A percentile compares a stretch with the other conserved stretches of the same genome.
Conservation (phyloP, 305 asterid species). For the Fraxinus nigra region DNA sequence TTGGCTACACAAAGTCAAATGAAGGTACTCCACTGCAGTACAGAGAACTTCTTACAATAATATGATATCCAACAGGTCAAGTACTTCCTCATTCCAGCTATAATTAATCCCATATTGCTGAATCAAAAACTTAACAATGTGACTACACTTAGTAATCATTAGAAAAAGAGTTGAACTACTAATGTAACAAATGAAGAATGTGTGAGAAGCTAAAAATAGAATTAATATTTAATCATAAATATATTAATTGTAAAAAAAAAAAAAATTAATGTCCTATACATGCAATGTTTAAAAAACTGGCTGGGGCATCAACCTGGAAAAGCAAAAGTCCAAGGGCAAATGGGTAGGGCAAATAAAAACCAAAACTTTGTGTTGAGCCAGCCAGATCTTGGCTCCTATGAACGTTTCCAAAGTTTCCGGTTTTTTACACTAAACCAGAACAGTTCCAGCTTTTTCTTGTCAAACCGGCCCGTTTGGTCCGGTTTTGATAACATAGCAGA, state of each 20-base stretch:
- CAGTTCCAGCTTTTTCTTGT: neutral
- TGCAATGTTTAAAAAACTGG: neutral
- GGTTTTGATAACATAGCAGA: neutral
- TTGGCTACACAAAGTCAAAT: neutral
- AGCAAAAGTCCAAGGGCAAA: neutral
- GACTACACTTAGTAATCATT: neutral
- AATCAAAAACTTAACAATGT: neutral
- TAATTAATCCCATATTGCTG: neutral
- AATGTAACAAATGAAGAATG: neutral
- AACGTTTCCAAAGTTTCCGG: neutral
- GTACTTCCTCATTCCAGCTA: neutral
- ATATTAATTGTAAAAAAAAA: neutral
- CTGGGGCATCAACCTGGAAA: neutral
- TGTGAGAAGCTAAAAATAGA: neutral
- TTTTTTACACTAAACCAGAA: neutral
- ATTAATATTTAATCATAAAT: neutral
- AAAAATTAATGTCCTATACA: neutral
- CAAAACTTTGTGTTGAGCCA: neutral
- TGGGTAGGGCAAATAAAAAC: neutral
- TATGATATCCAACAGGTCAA: neutral
- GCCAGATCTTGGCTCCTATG: neutral
- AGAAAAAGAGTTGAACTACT: neutral
- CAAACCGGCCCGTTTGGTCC: neutral
- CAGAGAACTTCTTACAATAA: neutral
- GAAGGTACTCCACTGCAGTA: neutral